Percentiles rank a stretch among this genome's conserved stretches.
Conservation (phyloP, 331 rosid genomes). For the Acacia concinna region DNA sequence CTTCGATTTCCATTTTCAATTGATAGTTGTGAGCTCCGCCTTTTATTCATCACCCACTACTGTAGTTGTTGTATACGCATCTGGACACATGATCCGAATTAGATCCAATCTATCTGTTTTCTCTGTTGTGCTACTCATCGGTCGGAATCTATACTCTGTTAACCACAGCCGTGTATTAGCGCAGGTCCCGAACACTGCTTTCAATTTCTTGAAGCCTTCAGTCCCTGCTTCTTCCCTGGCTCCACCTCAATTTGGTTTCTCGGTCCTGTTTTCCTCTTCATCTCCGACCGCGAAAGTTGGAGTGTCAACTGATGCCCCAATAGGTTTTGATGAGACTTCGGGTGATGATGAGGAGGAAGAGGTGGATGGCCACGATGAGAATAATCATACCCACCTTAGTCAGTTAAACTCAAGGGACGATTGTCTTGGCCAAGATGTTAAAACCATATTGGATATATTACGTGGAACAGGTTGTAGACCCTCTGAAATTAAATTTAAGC, state of each 20-base stretch:
- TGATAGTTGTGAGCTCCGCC: background rate
- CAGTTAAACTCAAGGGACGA: conserved; percentile 36
- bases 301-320: conserved; percentile 22
- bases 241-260: conserved; percentile 25
- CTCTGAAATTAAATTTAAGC: conserved; percentile 52
- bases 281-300: conserved; percentile 29
- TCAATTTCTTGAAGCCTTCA: conserved; percentile 38
- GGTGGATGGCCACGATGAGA: conserved; percentile 16
- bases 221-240: conserved; percentile 11
- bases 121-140: conserved; percentile 28
- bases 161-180: conserved; percentile 1
- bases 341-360: conserved; percentile 15
- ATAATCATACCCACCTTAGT: conserved; percentile 11
- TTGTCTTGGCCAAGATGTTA: conserved; percentile 44
- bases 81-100: conserved; percentile 43
- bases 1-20: background rate
- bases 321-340: conserved; percentile 21
- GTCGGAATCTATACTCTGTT: conserved; percentile 14
- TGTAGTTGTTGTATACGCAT: background rate
- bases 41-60: background rate
- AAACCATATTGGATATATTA: conserved; percentile 55
- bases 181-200: conserved; percentile 29
- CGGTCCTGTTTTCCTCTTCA: conserved; percentile 31
- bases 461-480: conserved; percentile 36
- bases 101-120: conserved; percentile 33